phyloP scores from a whole-genome alignment of 192 early-diverging fungal species.

The Gryganskiella cystojenkinii region DNA sequence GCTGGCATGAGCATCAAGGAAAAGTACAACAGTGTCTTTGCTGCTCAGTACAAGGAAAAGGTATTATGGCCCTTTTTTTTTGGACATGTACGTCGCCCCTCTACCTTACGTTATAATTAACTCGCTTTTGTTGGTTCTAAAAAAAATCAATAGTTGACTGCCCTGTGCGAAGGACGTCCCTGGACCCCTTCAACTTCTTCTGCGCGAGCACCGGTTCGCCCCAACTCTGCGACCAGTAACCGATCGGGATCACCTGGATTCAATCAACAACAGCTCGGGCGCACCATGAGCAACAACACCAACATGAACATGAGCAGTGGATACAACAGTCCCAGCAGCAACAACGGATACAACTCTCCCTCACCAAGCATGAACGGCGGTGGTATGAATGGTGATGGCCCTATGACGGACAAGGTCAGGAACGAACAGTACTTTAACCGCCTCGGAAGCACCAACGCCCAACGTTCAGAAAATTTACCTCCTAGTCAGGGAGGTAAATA shows the following conservation, averaged over 20 bases:
- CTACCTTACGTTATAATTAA: slow-evolving; percentile 3
- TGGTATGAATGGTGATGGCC: slow-evolving; percentile 15
- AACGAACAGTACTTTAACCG: slow-evolving; percentile 86
- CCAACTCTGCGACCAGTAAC: slow-evolving; percentile 42
- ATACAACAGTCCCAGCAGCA: slow-evolving; percentile 36
- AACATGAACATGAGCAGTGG: slow-evolving; percentile 12
- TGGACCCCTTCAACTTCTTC: slow-evolving; percentile 63
- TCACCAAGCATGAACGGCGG: slow-evolving; percentile 13
- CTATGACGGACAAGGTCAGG: slow-evolving; percentile 61
- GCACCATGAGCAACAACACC: slow-evolving; percentile 21
- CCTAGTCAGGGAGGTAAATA: slow-evolving; percentile 85
- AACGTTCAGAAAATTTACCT: slow-evolving; percentile 68
- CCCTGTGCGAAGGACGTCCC: slow-evolving; percentile 66
- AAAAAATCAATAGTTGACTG: slow-evolving; percentile 54
- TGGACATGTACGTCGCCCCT: background rate
- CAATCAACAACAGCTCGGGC: slow-evolving; percentile 37
- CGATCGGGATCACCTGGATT: slow-evolving; percentile 34
- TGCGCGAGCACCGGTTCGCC: slow-evolving; percentile 35
- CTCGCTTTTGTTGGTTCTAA: background rate
- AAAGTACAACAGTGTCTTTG: slow-evolving; percentile 91
- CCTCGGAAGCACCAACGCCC: slow-evolving; percentile 68
- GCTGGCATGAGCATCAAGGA: slow-evolving; percentile 81
- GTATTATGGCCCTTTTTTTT: slow-evolving; percentile 52
- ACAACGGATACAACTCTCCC: slow-evolving; percentile 14
- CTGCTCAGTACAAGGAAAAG: slow-evolving; percentile 89